Evolutionary conservation across 306 rosid species (phyloP).

Genomic region (Hippophae gyantsensis): DNA sequence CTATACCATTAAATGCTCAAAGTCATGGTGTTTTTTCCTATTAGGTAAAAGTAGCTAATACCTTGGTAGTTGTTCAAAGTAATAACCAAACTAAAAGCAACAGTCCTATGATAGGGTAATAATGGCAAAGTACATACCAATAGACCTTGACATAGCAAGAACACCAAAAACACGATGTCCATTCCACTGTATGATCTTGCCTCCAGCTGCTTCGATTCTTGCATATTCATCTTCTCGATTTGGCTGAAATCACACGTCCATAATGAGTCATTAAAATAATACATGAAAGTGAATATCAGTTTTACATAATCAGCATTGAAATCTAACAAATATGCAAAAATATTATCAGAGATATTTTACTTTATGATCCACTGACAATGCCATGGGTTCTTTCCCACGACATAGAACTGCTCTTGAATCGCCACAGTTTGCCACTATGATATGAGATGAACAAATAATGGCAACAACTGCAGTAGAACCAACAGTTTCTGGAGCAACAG

Average conservation of each 20-base stretch:
- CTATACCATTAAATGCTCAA: too few relatives aligned
- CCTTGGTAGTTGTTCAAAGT: too few relatives aligned
- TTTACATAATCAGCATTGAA: conserved; percentile 13
- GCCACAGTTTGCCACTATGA: conserved; percentile 77
- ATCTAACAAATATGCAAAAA: not conserved
- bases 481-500: conserved; percentile 81
- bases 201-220: conserved; percentile 28
- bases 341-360: conserved; percentile 28
- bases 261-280: conserved; percentile 10
- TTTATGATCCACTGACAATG: conserved; percentile 83
- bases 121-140: conserved; percentile 40
- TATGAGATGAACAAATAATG: conserved; percentile 70
- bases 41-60: too few relatives aligned
- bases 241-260: conserved; percentile 45
- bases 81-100: too few relatives aligned
- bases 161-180: conserved; percentile 89
- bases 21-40: too few relatives aligned
- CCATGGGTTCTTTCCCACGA: conserved; percentile 80
- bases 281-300: conserved; percentile 17
- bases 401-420: conserved; percentile 91
- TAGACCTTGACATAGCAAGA: conserved; percentile 89
- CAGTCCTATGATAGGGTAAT: not conserved
- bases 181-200: conserved; percentile 77
- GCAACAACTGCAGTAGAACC: conserved; percentile 90
- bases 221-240: conserved; percentile 79